Evolutionary conservation across 805 yeast species (phyloP).

Genomic region (Sugiyamaella floridensis): DNA sequence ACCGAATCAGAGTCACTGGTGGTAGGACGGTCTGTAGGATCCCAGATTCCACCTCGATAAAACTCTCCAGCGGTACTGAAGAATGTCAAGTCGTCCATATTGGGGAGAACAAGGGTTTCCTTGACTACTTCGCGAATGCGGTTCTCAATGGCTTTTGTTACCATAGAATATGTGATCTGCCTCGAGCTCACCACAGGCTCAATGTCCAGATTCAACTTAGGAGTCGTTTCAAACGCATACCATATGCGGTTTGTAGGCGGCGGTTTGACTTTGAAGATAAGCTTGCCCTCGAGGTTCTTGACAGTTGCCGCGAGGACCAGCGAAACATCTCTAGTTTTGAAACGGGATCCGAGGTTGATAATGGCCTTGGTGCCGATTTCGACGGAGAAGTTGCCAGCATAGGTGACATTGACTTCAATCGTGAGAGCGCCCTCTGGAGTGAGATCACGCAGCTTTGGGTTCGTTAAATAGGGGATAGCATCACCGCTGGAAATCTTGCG

Average conservation of each 20-base stretch:
- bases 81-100: constrained; percentile 80
- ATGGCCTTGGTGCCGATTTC: constrained; percentile 76
- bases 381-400: constrained; percentile 68
- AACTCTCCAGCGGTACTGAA: constrained; percentile 59
- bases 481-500: constrained; percentile 67
- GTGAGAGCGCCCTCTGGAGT: constrained; percentile 74
- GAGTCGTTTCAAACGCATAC: constrained; percentile 82
- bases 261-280: constrained; percentile 65
- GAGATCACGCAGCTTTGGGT: constrained; percentile 60
- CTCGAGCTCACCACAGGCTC: constrained; percentile 91
- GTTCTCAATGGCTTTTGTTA: constrained; percentile 73
- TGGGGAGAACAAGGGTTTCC: constrained; percentile 77
- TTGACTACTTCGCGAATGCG: constrained; percentile 71
- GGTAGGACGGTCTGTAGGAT: constrained; percentile 32
- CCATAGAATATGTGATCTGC: constrained; percentile 66
- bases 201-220: constrained; percentile 62
- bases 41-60: constrained; percentile 95
- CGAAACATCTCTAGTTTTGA: constrained; percentile 67
- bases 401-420: constrained; percentile 54
- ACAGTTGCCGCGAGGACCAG: constrained; percentile 64
- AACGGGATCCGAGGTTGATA: constrained; percentile 66
- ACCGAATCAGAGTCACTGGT: constrained; percentile 1
- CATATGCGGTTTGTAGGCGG: constrained; percentile 89
- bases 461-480: constrained; percentile 72
- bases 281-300: constrained; percentile 63